Conservation (phyloP, 108 stramenopile species). For the Epithemia pelagica region DNA sequence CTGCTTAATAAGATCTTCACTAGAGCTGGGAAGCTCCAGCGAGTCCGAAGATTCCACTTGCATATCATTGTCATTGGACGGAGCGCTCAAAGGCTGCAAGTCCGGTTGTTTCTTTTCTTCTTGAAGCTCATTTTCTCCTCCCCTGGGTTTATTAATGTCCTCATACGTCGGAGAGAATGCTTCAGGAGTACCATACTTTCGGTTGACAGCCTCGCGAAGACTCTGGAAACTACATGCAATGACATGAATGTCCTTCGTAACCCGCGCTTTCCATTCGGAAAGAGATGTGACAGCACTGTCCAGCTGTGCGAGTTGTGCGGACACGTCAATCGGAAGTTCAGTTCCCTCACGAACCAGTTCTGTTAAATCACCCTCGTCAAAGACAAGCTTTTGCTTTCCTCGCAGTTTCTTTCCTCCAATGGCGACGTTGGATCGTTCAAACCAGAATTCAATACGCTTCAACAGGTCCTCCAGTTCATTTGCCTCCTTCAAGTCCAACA, state of each 20-base stretch:
- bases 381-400: constrained; percentile 9
- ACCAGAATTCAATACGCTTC: constrained; percentile 36
- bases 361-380: constrained; percentile 37
- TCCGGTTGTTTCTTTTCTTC: constrained; percentile 9
- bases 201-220: constrained; percentile 26
- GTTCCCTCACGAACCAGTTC: constrained; percentile 49
- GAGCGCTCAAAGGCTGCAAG: background rate
- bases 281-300: constrained; percentile 1
- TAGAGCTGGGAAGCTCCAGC: background rate
- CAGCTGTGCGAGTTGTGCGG: constrained; percentile 28
- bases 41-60: background rate
- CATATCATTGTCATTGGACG: background rate
- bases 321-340: constrained; percentile 38
- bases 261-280: constrained; percentile 34
- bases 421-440: constrained; percentile 28
- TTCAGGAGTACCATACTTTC: constrained; percentile 21
- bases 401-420: constrained; percentile 24
- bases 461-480: constrained; percentile 36
- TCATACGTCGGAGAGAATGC: constrained; percentile 10
- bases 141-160: background rate
- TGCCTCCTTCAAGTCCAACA: constrained; percentile 63
- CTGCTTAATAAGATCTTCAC: constrained; percentile 22
- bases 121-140: background rate
- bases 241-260: constrained; percentile 28
- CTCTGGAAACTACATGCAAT: constrained; percentile 44